Evolutionary conservation across 805 yeast species (phyloP).

Genomic region (Kodamaea jinghongensis): DNA sequence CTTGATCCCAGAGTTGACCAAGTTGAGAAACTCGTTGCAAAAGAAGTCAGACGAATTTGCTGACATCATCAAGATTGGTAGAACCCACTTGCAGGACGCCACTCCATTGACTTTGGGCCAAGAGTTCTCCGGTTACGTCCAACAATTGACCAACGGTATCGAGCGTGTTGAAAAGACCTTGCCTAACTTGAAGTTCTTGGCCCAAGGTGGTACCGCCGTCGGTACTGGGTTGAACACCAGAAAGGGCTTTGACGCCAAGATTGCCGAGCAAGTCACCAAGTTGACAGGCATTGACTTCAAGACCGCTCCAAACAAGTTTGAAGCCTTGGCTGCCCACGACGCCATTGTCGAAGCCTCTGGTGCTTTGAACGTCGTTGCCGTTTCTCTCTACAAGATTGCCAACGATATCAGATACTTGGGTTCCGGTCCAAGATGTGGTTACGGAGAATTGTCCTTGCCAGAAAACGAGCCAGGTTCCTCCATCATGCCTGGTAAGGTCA

Average conservation of each 20-base stretch:
- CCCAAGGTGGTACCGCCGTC: constrained; percentile 99
- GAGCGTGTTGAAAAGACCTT: constrained; percentile 76
- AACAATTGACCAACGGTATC: constrained; percentile 89
- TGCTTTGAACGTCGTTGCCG: constrained; percentile 93
- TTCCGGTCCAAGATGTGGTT: constrained; percentile 99
- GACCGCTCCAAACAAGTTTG: constrained; percentile 98
- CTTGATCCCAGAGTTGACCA: constrained; percentile 76
- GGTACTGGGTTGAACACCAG: constrained; percentile 97
- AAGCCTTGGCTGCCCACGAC: constrained; percentile 98
- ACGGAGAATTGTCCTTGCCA: constrained; percentile 92
- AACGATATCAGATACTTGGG: constrained; percentile 98
- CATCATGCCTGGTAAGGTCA: constrained; percentile 99
- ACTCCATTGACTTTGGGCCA: constrained; percentile 97
- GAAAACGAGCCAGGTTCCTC: constrained; percentile 99
- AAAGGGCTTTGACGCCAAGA: constrained; percentile 81
- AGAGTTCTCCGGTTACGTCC: constrained; percentile 95
- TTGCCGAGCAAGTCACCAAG: constrained; percentile 81
- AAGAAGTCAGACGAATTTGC: constrained; percentile 79
- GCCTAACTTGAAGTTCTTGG: constrained; percentile 75
- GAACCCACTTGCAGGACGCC: constrained; percentile 98
- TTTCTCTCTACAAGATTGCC: constrained; percentile 91
- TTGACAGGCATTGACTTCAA: constrained; percentile 85
- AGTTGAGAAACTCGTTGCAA: constrained; percentile 74
- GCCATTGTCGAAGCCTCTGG: constrained; percentile 98
- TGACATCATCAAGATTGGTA: constrained; percentile 94